Conservation (phyloP, 331 rosid genomes). For the Phaseolus coccineus region DNA sequence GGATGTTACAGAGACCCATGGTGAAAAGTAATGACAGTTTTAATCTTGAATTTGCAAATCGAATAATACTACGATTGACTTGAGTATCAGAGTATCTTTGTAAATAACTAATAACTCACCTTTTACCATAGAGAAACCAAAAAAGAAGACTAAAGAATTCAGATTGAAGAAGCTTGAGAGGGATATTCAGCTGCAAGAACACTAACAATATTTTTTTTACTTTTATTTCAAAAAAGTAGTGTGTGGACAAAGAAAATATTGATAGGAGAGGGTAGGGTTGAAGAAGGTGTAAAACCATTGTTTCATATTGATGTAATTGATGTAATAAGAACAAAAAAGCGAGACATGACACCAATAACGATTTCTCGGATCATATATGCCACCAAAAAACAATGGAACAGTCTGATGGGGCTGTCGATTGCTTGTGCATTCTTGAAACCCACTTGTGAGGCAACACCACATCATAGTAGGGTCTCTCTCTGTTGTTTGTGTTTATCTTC, state of each 20-base stretch:
- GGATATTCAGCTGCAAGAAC: too few relatives aligned
- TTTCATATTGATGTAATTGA: neutral
- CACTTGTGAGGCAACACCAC: conserved; percentile 32
- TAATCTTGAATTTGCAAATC: too few relatives aligned
- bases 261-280: conserved; percentile 4
- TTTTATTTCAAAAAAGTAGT: neutral
- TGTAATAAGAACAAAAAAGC: conserved; percentile 30
- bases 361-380: conserved; percentile 1
- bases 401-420: conserved; percentile 17
- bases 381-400: conserved; percentile 44
- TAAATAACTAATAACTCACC: too few relatives aligned
- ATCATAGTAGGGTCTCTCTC: conserved; percentile 19
- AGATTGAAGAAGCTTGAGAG: too few relatives aligned
- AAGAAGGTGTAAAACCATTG: conserved; percentile 30
- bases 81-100: too few relatives aligned
- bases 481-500: conserved; percentile 30
- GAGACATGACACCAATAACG: conserved; percentile 22
- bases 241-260: neutral
- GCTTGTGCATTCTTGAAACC: conserved; percentile 31
- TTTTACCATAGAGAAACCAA: too few relatives aligned
- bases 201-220: neutral
- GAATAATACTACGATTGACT: too few relatives aligned
- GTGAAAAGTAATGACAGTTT: too few relatives aligned
- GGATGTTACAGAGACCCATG: too few relatives aligned
- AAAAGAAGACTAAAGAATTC: too few relatives aligned